Percentiles rank a stretch among this genome's conserved stretches.
phyloP scores from a whole-genome alignment of 2,329 filamentous ascomycete genomes.

The Stemphylium vesicarium region DNA sequence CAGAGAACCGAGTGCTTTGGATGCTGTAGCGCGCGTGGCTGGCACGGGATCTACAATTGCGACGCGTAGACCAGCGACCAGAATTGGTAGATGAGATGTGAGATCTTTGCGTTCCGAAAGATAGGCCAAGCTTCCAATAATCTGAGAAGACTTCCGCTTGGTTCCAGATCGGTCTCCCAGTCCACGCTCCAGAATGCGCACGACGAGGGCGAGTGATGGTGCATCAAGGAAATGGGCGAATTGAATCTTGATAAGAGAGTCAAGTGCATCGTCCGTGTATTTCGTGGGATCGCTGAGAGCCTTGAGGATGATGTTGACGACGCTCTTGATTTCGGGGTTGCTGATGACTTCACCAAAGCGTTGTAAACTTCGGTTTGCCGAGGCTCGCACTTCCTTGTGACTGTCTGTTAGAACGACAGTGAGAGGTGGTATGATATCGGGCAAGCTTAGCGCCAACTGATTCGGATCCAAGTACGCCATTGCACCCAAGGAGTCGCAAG shows the following conservation, averaged over 20 bases:
- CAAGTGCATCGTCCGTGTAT: conserved; percentile 92
- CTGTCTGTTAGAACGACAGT: conserved; percentile 95
- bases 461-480: conserved; percentile 99
- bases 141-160: conserved; percentile 94
- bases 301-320: conserved; percentile 91
- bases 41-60: conserved; percentile 96
- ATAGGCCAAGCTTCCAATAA: conserved; percentile 96
- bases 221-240: conserved; percentile 99
- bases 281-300: conserved; percentile 97
- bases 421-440: conserved; percentile 94
- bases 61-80: conserved; percentile 86
- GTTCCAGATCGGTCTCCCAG: conserved; percentile 89
- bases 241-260: conserved; percentile 95
- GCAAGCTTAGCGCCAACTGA: conserved; percentile 88
- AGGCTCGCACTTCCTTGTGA: conserved; percentile 92
- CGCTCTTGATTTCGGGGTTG: conserved; percentile 93
- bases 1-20: conserved; percentile 93
- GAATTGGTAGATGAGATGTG: conserved; percentile 84
- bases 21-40: conserved; percentile 93
- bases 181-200: conserved; percentile 92
- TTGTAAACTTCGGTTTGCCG: conserved; percentile 94
- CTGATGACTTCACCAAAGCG: conserved; percentile 98
- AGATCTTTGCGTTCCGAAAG: conserved; percentile 96
- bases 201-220: conserved; percentile 91
- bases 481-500: conserved; percentile 92